Conservation (phyloP, 169 alveolate species). For the Eimeria acervulina region DNA sequence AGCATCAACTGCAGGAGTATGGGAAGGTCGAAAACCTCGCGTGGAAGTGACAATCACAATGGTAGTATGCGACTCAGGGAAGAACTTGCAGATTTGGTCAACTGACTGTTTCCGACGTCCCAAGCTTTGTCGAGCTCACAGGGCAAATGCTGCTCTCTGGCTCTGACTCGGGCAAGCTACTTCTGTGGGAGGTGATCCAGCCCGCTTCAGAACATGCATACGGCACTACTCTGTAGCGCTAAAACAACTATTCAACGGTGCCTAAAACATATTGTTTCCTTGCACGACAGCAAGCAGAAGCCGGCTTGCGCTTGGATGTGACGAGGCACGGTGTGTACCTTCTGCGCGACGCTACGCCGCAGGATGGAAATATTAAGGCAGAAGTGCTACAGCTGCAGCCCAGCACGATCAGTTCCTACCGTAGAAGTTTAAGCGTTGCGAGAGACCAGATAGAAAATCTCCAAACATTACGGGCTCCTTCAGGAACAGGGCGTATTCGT, state of each 20-base stretch:
- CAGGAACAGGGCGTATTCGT: constrained; percentile 50
- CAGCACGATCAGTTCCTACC: not conserved
- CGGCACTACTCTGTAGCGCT: not conserved
- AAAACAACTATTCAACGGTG: not conserved
- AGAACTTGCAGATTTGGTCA: constrained; percentile 56
- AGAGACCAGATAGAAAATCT: not conserved
- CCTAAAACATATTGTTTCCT: not conserved
- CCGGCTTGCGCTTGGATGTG: not conserved
- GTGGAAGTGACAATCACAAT: not conserved
- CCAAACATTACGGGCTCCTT: constrained; percentile 1
- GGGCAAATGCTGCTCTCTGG: constrained; percentile 44
- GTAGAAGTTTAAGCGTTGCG: not conserved
- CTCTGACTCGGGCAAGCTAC: constrained; percentile 64
- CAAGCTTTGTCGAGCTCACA: constrained; percentile 57
- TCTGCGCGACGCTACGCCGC: not conserved
- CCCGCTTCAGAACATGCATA: not conserved
- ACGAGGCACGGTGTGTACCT: not conserved
- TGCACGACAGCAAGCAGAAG: not conserved
- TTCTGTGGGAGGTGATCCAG: constrained; percentile 71
- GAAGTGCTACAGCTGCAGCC: constrained; percentile 59
- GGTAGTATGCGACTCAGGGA: constrained; percentile 32
- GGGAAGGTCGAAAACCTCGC: not conserved
- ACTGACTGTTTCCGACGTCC: constrained; percentile 57
- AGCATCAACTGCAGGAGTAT: not conserved
- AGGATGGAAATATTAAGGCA: constrained; percentile 72